A percentile compares a stretch with the other conserved stretches of the same genome.
Conservation (phyloP, 148 eudicot genomes). For the Drosera capensis region DNA sequence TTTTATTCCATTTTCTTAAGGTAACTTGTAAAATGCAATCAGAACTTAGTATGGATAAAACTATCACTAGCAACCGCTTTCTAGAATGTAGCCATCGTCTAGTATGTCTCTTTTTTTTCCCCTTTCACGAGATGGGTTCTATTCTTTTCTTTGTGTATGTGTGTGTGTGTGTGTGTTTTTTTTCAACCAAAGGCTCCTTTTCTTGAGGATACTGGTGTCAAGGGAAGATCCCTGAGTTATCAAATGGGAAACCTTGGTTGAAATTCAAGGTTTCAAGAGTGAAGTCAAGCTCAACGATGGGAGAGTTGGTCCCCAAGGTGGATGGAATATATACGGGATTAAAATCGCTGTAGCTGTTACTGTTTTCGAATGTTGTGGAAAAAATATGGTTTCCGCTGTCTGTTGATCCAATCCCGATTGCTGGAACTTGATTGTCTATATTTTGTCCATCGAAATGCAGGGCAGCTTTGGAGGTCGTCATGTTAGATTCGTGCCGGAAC, state of each 20-base stretch:
- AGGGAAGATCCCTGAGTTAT: constrained; percentile 24
- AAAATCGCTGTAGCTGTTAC: constrained; percentile 14
- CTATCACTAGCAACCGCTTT: too few relatives aligned
- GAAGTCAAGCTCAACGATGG: constrained; percentile 42
- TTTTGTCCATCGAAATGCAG: constrained; percentile 32
- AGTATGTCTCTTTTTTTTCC: too few relatives aligned
- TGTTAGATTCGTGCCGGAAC: constrained; percentile 18
- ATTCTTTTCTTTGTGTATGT: too few relatives aligned
- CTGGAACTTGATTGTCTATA: constrained; percentile 24
- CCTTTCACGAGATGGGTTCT: too few relatives aligned
- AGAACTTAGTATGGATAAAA: too few relatives aligned
- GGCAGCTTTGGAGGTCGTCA: constrained; percentile 31
- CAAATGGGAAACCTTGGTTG: constrained; percentile 35
- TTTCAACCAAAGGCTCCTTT: too few relatives aligned
- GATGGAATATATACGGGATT: constrained; percentile 29
- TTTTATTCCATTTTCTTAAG: too few relatives aligned
- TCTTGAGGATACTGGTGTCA: constrained; percentile 3
- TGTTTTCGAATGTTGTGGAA: constrained; percentile 18
- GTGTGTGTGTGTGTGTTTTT: too few relatives aligned
- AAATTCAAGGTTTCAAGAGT: constrained; percentile 26
- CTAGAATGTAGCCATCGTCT: too few relatives aligned
- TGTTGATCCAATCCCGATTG: constrained; percentile 12
- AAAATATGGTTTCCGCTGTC: constrained; percentile 12
- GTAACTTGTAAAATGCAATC: too few relatives aligned
- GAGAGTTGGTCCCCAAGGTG: constrained; percentile 64